Conservation (phyloP, 306 rosid species). For the Vigna mungo region DNA sequence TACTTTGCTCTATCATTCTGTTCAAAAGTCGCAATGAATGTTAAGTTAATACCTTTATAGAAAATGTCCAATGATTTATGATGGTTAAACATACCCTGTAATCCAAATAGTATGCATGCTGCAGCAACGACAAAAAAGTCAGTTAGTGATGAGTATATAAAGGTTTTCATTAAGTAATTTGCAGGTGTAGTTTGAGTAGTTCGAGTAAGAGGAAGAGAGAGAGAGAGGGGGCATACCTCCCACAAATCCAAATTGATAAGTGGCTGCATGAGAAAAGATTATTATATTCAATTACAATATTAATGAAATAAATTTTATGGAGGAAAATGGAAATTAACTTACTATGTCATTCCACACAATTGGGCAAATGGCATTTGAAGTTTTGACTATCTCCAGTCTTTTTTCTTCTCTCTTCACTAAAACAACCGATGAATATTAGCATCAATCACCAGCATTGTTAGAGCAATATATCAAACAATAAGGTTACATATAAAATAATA, state of each 20-base stretch:
- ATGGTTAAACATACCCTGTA: conserved; percentile 69
- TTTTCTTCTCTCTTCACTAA: conserved; percentile 88
- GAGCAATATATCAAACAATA: conserved; percentile 35
- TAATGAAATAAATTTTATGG: conserved; percentile 20
- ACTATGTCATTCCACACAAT: conserved; percentile 89
- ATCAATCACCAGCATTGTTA: conserved; percentile 11
- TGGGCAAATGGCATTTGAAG: conserved; percentile 84
- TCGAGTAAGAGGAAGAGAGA: conserved; percentile 5
- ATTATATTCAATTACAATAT: conserved; percentile 39
- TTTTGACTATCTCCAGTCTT: conserved; percentile 68
- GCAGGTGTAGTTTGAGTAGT: background rate
- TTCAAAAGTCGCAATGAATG: conserved; percentile 36
- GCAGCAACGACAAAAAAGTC: conserved; percentile 48
- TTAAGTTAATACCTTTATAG: conserved; percentile 13
- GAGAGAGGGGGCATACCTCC: conserved; percentile 75
- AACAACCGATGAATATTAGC: conserved; percentile 37
- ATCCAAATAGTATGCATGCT: conserved; percentile 97
- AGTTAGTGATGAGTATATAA: conserved; percentile 42
- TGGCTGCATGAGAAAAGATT: conserved; percentile 72
- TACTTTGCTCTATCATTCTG: conserved; percentile 89
- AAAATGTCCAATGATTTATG: conserved; percentile 23
- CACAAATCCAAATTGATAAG: conserved; percentile 88
- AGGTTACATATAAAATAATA: conserved; percentile 16
- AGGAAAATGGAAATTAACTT: conserved; percentile 48
- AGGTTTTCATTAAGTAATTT: background rate